Conservation (phyloP, 225 moss, liverwort and hornwort genomes). For the Thuidium tamariscinum region DNA sequence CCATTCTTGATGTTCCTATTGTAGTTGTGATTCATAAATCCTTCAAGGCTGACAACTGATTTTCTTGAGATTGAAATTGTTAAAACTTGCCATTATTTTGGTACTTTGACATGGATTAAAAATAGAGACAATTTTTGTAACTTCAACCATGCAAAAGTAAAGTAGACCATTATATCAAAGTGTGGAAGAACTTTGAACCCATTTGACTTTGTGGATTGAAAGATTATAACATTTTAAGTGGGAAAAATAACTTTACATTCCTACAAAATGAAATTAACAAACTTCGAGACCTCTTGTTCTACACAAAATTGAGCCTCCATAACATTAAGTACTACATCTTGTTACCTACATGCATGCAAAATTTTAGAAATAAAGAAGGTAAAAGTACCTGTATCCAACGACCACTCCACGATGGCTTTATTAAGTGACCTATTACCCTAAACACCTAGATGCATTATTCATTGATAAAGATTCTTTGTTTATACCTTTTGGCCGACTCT, state of each 20-base stretch:
- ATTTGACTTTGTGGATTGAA: rapidly evolving
- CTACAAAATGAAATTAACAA: rapidly evolving
- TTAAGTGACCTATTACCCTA: too few relatives aligned
- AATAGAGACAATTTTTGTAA: background rate
- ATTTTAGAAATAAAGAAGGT: background rate
- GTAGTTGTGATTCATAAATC: rapidly evolving
- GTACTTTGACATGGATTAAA: background rate
- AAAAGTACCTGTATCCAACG: too few relatives aligned
- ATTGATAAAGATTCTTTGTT: too few relatives aligned
- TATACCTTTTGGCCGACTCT: too few relatives aligned
- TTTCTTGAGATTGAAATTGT: background rate
- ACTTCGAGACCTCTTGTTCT: background rate
- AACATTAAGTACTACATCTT: background rate
- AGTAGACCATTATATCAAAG: background rate
- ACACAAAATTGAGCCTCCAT: background rate
- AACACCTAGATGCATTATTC: too few relatives aligned
- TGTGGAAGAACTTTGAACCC: background rate
- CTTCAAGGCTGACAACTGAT: rapidly evolving
- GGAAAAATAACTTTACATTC: background rate
- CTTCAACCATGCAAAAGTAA: background rate
- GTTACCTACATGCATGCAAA: background rate
- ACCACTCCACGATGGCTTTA: too few relatives aligned
- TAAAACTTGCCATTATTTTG: background rate
- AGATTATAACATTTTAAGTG: background rate
- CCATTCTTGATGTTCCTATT: rapidly evolving